Percentiles rank a stretch among this genome's conserved stretches.
Conservation (phyloP, 169 alveolate genomes). For the Theileria parva region DNA sequence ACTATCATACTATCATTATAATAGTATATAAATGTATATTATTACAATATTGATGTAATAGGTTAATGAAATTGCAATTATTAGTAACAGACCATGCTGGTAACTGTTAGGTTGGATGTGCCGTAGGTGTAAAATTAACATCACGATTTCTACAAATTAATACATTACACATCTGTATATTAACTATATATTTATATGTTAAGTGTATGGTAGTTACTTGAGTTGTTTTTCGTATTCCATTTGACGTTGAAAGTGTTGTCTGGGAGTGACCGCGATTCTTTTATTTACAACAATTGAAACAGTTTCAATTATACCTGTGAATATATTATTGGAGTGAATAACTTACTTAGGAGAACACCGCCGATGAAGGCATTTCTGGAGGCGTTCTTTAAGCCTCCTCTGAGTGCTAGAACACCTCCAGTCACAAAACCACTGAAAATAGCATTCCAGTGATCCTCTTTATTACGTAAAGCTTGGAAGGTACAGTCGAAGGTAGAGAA, state of each 20-base stretch:
- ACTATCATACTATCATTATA: not conserved
- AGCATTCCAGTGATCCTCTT: constrained; percentile 95
- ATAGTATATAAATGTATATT: not conserved
- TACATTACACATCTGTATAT: not conserved
- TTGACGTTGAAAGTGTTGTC: constrained; percentile 84
- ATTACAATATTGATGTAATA: constrained; percentile 1
- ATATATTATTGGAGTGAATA: not conserved
- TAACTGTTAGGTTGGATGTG: constrained; percentile 15
- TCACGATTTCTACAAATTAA: constrained; percentile 7
- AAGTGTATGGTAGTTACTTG: constrained; percentile 29
- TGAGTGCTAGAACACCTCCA: constrained; percentile 90
- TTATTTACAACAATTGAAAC: constrained; percentile 83
- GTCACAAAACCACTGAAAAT: constrained; percentile 91
- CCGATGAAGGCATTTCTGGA: constrained; percentile 89
- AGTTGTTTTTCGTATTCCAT: constrained; percentile 73
- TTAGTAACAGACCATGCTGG: constrained; percentile 83
- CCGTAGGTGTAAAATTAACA: constrained; percentile 7
- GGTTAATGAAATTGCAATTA: constrained; percentile 80
- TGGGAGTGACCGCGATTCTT: constrained; percentile 81
- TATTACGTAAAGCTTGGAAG: constrained; percentile 86
- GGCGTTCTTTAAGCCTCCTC: constrained; percentile 86
- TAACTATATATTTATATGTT: too few species aligned
- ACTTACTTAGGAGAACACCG: constrained; percentile 81
- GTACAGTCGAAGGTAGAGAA: constrained; percentile 92
- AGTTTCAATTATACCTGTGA: constrained; percentile 81